Base-by-base conservation (phyloP, 2,329 filamentous ascomycete species). In the Colletotrichum destructivum region DNA sequence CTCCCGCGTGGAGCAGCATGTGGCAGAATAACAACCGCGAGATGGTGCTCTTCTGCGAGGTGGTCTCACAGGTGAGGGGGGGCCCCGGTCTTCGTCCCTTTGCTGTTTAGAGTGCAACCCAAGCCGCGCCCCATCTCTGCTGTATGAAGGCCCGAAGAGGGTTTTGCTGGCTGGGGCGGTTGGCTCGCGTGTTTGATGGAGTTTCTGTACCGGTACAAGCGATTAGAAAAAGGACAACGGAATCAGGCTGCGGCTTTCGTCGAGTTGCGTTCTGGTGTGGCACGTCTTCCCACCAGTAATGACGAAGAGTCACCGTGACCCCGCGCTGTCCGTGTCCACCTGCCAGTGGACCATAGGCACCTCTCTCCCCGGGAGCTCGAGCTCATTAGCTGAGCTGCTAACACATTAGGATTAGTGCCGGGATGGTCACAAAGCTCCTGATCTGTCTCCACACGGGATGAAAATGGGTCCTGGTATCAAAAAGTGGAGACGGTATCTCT, bases 121-220 rank as follows among this genome's bases (percentile, higher is more conserved):
- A 64, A 54, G 60, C 13, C 13, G 31, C 16, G 44, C 38, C 52
- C 52, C 66, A 69, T 61, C 55, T 60, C 55, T 64, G 61, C 55
- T 64, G 70, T 69, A 56, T 69, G 70, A 60, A 65, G 66, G 70
- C 66, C 66, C 61, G 61, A 65, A 55, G 57, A 35, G 42, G 62
- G 51, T 38, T 57, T 57, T 65, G 51, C 62, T 65, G 51, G 51
- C 51, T 26, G 18, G 38, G 40, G 51, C 51, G 62, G 62, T 57
- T 67, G 55, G 55, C 47, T 62, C 56, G 46, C 64, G 35, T 61
- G 52, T 54, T 23, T 56, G 69, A 72, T 69, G 23, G 60, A 56
- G 44, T 21, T 47, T n/a, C 31, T 46, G 66, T 72, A 72, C 66
- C 18, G 60, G 61, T 72, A 72, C 70, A 61, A 60, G 42, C 23